Evolutionary conservation across 495 filamentous ascomycete species (phyloP).

Genomic region (Xylaria venustula): DNA sequence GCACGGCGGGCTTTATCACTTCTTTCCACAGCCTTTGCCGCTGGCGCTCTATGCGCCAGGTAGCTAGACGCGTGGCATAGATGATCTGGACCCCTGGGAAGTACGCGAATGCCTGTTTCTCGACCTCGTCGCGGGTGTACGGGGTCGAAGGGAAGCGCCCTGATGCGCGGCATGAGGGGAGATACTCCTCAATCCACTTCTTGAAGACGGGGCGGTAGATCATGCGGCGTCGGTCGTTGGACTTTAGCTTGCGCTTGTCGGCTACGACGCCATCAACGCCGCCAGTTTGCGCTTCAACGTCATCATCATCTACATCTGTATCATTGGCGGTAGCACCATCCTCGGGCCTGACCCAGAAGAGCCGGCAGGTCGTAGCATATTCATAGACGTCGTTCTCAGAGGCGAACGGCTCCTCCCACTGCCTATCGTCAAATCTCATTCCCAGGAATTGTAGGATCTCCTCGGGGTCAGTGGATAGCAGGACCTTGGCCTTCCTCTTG

Average conservation of each 20-base stretch:
- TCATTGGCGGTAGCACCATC: constrained; percentile 12
- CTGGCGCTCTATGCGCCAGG: constrained; percentile 30
- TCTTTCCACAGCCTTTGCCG: constrained; percentile 26
- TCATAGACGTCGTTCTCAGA: constrained; percentile 55
- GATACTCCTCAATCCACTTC: constrained; percentile 54
- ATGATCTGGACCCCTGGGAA: constrained; percentile 27
- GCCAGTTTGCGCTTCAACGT: neutral
- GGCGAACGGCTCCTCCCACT: constrained; percentile 46
- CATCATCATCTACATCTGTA: neutral
- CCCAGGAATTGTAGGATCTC: constrained; percentile 59
- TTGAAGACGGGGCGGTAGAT: constrained; percentile 45
- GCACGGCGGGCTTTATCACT: constrained; percentile 36
- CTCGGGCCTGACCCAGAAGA: constrained; percentile 46
- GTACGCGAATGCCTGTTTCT: constrained; percentile 32
- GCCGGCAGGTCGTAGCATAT: constrained; percentile 48
- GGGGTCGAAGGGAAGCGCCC: constrained; percentile 20
- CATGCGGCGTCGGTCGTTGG: constrained; percentile 52
- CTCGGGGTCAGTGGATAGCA: constrained; percentile 54
- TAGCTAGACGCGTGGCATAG: constrained; percentile 25
- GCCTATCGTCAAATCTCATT: constrained; percentile 37
- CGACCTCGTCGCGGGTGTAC: constrained; percentile 29
- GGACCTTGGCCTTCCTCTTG: constrained; percentile 52
- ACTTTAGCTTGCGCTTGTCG: constrained; percentile 43
- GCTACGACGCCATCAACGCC: constrained; percentile 19
- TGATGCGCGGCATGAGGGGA: constrained; percentile 40